Evolutionary conservation across 2,329 filamentous ascomycete genomes (phyloP).

Genomic region (Colletotrichum karsti): DNA sequence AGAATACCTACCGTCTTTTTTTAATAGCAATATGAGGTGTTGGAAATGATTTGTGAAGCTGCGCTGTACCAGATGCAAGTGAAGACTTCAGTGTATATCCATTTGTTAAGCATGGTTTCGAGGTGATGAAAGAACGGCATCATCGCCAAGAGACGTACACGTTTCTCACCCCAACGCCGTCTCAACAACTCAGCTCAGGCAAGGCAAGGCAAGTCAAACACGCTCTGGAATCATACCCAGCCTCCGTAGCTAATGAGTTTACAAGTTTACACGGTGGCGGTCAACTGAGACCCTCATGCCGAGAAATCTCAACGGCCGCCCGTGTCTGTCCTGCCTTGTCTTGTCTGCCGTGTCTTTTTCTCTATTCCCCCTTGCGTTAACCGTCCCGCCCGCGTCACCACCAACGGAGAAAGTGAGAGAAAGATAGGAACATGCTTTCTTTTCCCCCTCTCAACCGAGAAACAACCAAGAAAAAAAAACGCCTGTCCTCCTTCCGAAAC

Average conservation of each 20-base stretch:
- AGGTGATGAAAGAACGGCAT: not conserved
- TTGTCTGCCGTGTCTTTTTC: too few species aligned
- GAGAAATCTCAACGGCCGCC: constrained; percentile 1
- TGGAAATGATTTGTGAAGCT: not conserved
- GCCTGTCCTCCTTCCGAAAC: not conserved
- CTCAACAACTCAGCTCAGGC: constrained; percentile 23
- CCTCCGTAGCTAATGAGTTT: constrained; percentile 9
- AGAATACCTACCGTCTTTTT: constrained; percentile 1
- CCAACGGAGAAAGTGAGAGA: not conserved
- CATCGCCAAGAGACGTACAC: too few species aligned
- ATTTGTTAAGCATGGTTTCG: too few species aligned
- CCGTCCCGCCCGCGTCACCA: not conserved
- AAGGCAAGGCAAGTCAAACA: too few species aligned
- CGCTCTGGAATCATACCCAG: too few species aligned
- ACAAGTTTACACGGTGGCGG: too few species aligned
- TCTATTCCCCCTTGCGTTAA: too few species aligned
- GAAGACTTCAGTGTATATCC: too few species aligned
- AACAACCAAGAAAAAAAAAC: too few species aligned
- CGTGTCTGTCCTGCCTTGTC: too few species aligned
- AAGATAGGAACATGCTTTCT: constrained; percentile 6
- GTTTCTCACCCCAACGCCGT: too few species aligned
- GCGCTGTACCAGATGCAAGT: too few species aligned
- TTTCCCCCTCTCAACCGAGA: not conserved
- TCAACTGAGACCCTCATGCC: not conserved
- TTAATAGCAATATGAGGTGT: constrained; percentile 7